phyloP scores from a whole-genome alignment of 2,329 filamentous ascomycete genomes.

The Curvularia hawaiiensis region DNA sequence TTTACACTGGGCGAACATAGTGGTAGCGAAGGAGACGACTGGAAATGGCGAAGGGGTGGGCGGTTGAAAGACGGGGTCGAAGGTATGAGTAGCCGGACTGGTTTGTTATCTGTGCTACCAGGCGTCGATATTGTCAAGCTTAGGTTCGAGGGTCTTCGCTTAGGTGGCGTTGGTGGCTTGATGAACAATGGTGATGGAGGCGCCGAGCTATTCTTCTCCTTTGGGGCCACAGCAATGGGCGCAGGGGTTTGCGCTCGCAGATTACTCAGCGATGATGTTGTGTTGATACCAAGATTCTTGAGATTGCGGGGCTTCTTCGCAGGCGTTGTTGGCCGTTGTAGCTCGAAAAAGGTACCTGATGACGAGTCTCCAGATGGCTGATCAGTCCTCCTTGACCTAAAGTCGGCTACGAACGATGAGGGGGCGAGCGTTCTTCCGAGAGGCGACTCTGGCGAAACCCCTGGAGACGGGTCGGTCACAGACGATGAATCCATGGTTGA shows the following conservation, averaged over 20 bases:
- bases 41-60: constrained; percentile 62
- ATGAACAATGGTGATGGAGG: constrained; percentile 79
- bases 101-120: constrained; percentile 61
- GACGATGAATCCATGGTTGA: constrained; percentile 92
- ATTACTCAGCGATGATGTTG: constrained; percentile 55
- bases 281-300: constrained; percentile 82
- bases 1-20: constrained; percentile 59
- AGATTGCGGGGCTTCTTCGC: constrained; percentile 79
- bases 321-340: constrained; percentile 55
- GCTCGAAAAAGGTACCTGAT: constrained; percentile 58
- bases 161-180: constrained; percentile 73
- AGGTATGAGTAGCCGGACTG: constrained; percentile 62
- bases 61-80: constrained; percentile 61
- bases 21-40: constrained; percentile 65
- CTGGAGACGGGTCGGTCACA: constrained; percentile 87
- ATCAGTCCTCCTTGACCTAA: constrained; percentile 45
- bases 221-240: constrained; percentile 57
- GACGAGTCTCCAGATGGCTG: constrained; percentile 51
- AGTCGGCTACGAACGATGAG: constrained; percentile 68
- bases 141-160: constrained; percentile 75
- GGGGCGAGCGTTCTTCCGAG: constrained; percentile 73
- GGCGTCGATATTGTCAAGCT: constrained; percentile 74
- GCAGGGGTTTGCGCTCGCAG: constrained; percentile 57
- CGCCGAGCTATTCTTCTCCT: constrained; percentile 58
- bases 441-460: constrained; percentile 87